A percentile compares a stretch with the other conserved stretches of the same genome.
Evolutionary conservation across 78 protist species (phyloP).

Genomic region (Dictyostelium purpureum): DNA sequence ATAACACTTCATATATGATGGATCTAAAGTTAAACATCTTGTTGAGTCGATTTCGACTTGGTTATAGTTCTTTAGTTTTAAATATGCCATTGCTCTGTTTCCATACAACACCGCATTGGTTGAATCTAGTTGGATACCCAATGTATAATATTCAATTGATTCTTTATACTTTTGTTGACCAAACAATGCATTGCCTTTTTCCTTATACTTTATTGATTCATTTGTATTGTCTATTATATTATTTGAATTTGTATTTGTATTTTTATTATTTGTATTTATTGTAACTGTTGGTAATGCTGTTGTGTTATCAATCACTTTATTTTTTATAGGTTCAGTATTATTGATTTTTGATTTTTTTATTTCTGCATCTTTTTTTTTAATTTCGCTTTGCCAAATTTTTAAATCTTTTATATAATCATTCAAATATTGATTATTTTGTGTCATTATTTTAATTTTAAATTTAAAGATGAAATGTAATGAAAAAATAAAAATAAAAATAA

Average conservation of each 20-base stretch:
- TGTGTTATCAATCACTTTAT: neutral
- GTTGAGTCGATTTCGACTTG: conserved; percentile 58
- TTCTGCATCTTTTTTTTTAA: conserved; percentile 4
- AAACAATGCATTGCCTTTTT: conserved; percentile 48
- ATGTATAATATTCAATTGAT: conserved; percentile 52
- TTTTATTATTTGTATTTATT: too few relatives aligned
- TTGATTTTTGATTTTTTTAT: conserved; percentile 14
- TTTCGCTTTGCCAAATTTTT: conserved; percentile 6
- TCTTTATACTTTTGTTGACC: conserved; percentile 44
- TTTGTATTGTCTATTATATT: neutral
- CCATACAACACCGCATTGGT: conserved; percentile 44
- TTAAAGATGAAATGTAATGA: too few relatives aligned
- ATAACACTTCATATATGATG: conserved; percentile 26
- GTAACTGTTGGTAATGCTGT: neutral
- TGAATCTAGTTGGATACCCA: conserved; percentile 37
- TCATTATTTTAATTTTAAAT: too few relatives aligned
- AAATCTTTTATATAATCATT: conserved; percentile 11
- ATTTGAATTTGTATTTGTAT: neutral
- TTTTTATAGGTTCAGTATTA: neutral
- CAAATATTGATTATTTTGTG: neutral
- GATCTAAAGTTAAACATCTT: conserved; percentile 58
- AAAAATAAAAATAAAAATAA: neutral
- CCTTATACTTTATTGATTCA: conserved; percentile 59
- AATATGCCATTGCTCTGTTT: conserved; percentile 70
- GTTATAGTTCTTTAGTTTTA: conserved; percentile 52